phyloP scores from a whole-genome alignment of 805 yeast species.

The Wickerhamiella nectarea region DNA sequence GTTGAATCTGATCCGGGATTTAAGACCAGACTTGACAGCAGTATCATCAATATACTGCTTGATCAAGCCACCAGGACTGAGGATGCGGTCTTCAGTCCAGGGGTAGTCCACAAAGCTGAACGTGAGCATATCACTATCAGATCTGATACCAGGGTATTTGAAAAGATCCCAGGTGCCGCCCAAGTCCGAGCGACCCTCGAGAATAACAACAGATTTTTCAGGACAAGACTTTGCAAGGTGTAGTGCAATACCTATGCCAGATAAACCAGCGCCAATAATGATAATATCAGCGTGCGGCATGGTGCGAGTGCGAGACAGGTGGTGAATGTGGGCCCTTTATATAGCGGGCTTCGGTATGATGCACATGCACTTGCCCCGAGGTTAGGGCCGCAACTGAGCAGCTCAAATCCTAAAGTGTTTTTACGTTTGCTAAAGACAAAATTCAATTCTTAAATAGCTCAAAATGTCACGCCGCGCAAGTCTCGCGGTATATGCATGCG shows the following conservation, averaged over 20 bases:
- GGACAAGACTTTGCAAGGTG: constrained; percentile 2
- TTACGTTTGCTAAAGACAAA: no score
- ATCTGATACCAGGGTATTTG: constrained; percentile 8
- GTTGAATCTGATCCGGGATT: background rate
- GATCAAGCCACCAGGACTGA: constrained; percentile 5
- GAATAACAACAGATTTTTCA: background rate
- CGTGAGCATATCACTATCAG: constrained; percentile 8
- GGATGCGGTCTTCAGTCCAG: constrained; percentile 6
- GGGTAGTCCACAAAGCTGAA: constrained; percentile 8
- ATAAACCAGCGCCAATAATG: constrained; percentile 7
- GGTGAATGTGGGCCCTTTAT: background rate
- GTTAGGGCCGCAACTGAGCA: no score
- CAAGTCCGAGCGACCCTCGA: constrained; percentile 7
- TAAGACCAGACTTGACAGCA: constrained; percentile 1
- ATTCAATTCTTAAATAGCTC: no score
- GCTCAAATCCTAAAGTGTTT: no score
- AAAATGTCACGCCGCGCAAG: no score
- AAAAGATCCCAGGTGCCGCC: constrained; percentile 9
- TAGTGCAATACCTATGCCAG: constrained; percentile 8
- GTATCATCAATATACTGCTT: constrained; percentile 6
- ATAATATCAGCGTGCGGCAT: constrained; percentile 3
- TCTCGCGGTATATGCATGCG: background rate
- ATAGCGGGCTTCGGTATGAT: no score
- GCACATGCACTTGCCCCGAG: no score
- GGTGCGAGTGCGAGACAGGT: no score